Evolutionary conservation across 2,329 filamentous ascomycete species (phyloP).

Genomic region (Mollisiaceae sp.): DNA sequence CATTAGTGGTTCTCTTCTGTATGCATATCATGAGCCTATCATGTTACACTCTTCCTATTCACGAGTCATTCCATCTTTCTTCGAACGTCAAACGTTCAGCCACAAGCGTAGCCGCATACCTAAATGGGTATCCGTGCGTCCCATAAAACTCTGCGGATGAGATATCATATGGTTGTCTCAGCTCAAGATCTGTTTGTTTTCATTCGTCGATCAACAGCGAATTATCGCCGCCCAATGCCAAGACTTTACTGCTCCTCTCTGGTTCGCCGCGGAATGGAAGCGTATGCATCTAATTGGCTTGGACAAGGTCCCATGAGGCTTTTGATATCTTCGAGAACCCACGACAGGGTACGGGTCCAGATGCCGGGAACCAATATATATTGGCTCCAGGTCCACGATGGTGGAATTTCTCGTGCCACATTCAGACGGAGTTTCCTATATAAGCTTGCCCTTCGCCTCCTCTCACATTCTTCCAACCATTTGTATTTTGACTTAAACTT

Average conservation of each 20-base stretch:
- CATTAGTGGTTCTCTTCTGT: background rate
- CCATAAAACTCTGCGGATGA: background rate
- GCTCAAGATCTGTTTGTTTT: slow-evolving; percentile 13
- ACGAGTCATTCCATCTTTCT: slow-evolving; percentile 12
- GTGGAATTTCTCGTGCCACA: slow-evolving; percentile 2
- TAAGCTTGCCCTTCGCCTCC: background rate
- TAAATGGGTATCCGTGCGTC: background rate
- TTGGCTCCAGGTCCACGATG: slow-evolving; percentile 13
- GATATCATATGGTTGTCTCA: slow-evolving; percentile 10
- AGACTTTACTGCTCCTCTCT: slow-evolving; percentile 27
- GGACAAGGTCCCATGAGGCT: slow-evolving; percentile 16
- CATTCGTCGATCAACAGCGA: slow-evolving; percentile 24
- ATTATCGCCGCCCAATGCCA: slow-evolving; percentile 33
- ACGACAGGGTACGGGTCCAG: slow-evolving; percentile 15
- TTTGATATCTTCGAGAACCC: slow-evolving; percentile 18
- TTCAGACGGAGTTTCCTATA: background rate
- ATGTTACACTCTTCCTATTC: background rate
- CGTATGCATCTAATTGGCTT: background rate
- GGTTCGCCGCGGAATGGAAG: slow-evolving; percentile 12
- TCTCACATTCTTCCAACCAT: background rate
- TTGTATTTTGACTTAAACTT: background rate
- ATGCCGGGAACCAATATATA: slow-evolving; percentile 21
- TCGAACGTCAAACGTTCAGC: background rate
- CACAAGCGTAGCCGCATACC: slow-evolving; percentile 8
- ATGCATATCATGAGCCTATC: background rate